A percentile compares a stretch with the other conserved stretches of the same genome.
phyloP scores from a whole-genome alignment of 139 green algal genomes.

The Astrephomene gubernaculifera region DNA sequence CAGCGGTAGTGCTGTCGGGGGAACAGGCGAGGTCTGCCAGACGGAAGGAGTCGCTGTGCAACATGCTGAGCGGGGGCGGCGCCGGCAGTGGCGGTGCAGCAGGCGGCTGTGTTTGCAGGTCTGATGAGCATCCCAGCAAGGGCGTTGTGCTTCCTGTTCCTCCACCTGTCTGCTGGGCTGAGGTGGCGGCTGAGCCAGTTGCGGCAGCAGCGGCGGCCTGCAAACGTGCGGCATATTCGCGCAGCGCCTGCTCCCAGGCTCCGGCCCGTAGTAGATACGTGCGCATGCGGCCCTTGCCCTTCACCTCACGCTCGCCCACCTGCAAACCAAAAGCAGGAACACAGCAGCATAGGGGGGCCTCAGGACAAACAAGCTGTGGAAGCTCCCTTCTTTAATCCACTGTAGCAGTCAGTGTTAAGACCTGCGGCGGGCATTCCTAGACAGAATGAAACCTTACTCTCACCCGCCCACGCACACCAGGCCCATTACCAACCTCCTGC shows the following conservation, averaged over 20 bases:
- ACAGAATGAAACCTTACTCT: too few species aligned
- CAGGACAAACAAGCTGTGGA: too few species aligned
- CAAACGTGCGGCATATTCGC: not conserved
- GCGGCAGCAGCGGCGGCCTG: not conserved
- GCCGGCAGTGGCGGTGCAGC: not conserved
- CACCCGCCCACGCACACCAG: not conserved
- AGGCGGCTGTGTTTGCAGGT: not conserved
- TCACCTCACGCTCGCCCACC: constrained; percentile 57
- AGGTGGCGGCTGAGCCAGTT: not conserved
- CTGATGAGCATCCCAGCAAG: too few species aligned
- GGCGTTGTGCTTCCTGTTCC: not conserved
- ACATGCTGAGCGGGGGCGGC: not conserved
- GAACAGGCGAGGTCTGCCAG: not conserved
- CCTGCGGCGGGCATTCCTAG: too few species aligned
- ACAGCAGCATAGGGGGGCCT: not conserved
- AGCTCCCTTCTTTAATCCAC: too few species aligned
- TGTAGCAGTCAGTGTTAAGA: too few species aligned
- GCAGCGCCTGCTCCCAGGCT: constrained; percentile 39
- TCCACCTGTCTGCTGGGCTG: constrained; percentile 3
- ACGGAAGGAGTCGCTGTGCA: not conserved
- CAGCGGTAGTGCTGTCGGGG: too few species aligned
- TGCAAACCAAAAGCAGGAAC: not conserved
- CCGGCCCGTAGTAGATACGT: constrained; percentile 54
- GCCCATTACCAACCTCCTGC: not conserved
- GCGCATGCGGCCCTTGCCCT: constrained; percentile 65